Evolutionary conservation across 768 basidiomycete genomes (phyloP).

Genomic region (Dentipellis sp.): DNA sequence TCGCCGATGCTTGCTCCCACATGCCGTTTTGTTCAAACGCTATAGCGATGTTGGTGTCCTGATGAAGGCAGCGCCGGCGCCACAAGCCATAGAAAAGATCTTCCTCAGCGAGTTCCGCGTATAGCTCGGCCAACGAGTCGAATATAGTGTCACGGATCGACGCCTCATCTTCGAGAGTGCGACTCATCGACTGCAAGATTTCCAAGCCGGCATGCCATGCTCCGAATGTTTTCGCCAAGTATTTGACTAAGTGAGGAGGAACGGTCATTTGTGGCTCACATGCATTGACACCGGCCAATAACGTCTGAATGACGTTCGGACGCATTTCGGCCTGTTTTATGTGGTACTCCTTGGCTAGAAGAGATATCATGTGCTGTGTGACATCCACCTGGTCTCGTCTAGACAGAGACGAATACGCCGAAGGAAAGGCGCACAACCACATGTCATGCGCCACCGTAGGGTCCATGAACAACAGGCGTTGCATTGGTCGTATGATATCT

Average conservation of each 20-base stretch:
- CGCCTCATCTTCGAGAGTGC: slow-evolving; percentile 72
- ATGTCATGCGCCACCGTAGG: slow-evolving; percentile 65
- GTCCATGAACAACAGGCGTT: slow-evolving; percentile 78
- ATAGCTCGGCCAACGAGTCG: slow-evolving; percentile 90
- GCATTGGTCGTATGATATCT: slow-evolving; percentile 63
- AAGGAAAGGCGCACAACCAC: slow-evolving; percentile 84
- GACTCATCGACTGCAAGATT: slow-evolving; percentile 71
- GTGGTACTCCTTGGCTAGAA: slow-evolving; percentile 92
- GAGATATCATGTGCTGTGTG: slow-evolving; percentile 80
- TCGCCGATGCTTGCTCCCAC: slow-evolving; percentile 86
- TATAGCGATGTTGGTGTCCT: slow-evolving; percentile 82
- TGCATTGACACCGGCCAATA: slow-evolving; percentile 77
- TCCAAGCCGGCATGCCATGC: slow-evolving; percentile 93
- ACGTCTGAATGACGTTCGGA: slow-evolving; percentile 87
- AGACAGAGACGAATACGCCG: slow-evolving; percentile 78
- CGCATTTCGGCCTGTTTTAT: slow-evolving; percentile 79
- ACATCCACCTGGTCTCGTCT: slow-evolving; percentile 84
- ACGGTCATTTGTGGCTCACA: slow-evolving; percentile 83
- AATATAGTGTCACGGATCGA: slow-evolving; percentile 73
- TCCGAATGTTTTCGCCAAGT: slow-evolving; percentile 90
- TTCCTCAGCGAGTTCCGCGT: slow-evolving; percentile 92
- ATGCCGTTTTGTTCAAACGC: slow-evolving; percentile 94
- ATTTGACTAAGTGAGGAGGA: slow-evolving; percentile 93
- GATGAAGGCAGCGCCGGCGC: slow-evolving; percentile 80
- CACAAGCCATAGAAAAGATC: slow-evolving; percentile 97